Percentiles rank a stretch among this genome's conserved stretches.
phyloP scores from a whole-genome alignment of 2,329 filamentous ascomycete species.

The Xylaria sp. region DNA sequence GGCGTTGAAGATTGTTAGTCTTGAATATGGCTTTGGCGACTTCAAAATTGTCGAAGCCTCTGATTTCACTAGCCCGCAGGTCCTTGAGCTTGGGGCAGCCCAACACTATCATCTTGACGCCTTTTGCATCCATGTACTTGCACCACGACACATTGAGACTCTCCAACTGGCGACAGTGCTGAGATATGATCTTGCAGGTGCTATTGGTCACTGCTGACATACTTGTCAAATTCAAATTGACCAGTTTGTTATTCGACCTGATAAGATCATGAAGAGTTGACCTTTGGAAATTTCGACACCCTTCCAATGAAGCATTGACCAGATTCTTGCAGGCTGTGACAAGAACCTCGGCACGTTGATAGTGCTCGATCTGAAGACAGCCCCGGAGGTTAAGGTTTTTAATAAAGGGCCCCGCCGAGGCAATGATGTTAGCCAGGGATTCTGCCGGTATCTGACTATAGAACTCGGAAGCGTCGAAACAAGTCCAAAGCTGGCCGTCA shows the following conservation, averaged over 20 bases:
- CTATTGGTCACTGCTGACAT: conserved; percentile 82
- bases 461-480: conserved; percentile 84
- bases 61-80: conserved; percentile 82
- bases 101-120: conserved; percentile 76
- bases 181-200: conserved; percentile 85
- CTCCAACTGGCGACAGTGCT: conserved; percentile 83
- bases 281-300: conserved; percentile 83
- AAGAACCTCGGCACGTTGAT: conserved; percentile 79
- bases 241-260: conserved; percentile 76
- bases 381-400: conserved; percentile 90
- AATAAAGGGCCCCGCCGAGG: conserved; percentile 86
- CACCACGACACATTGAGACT: conserved; percentile 94
- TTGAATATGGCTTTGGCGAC: conserved; percentile 80
- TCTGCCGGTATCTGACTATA: conserved; percentile 88
- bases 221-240: conserved; percentile 88
- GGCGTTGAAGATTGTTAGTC: conserved; percentile 82
- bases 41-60: conserved; percentile 78
- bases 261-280: conserved; percentile 82
- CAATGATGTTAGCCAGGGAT: conserved; percentile 85
- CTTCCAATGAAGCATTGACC: conserved; percentile 87
- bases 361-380: conserved; percentile 87
- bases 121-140: conserved; percentile 80
- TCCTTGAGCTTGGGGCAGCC: conserved; percentile 80
- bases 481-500: conserved; percentile 92
- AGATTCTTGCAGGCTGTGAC: conserved; percentile 88